Evolutionary conservation across 257 asterid species (phyloP).

Genomic region (Craterostigma plantagineum): DNA sequence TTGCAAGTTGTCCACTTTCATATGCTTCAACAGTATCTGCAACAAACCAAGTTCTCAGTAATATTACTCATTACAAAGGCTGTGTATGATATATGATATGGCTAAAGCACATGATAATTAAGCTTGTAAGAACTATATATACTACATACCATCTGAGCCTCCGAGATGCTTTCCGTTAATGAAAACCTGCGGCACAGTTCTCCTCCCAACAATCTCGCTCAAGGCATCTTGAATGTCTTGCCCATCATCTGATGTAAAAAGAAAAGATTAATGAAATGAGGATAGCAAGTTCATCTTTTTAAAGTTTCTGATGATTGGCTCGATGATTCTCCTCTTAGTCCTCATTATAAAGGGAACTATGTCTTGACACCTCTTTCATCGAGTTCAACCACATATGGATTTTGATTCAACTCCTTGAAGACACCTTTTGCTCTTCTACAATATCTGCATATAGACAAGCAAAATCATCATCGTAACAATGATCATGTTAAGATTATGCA

Average conservation of each 20-base stretch:
- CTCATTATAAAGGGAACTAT: too few species aligned
- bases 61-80: constrained; percentile 2
- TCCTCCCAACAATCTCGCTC: constrained; percentile 46
- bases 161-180: constrained; percentile 81
- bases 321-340: too few species aligned
- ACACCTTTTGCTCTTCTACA: constrained; percentile 87
- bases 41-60: constrained; percentile 9
- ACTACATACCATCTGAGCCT: constrained; percentile 81
- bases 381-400: constrained; percentile 40
- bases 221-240: constrained; percentile 58
- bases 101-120: background rate
- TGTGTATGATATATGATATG: too few species aligned
- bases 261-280: background rate
- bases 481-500: too few species aligned
- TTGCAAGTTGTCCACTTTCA: constrained; percentile 50
- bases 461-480: too few species aligned
- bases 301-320: background rate
- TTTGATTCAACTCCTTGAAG: constrained; percentile 56
- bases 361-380: constrained; percentile 42
- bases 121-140: background rate
- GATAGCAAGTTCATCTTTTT: background rate
- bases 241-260: constrained; percentile 50
- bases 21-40: constrained; percentile 73
- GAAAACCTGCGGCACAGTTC: constrained; percentile 90
- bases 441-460: constrained; percentile 29